Conservation (phyloP, 2,329 filamentous ascomycete species). For the Trichoderma atrobrunneum region DNA sequence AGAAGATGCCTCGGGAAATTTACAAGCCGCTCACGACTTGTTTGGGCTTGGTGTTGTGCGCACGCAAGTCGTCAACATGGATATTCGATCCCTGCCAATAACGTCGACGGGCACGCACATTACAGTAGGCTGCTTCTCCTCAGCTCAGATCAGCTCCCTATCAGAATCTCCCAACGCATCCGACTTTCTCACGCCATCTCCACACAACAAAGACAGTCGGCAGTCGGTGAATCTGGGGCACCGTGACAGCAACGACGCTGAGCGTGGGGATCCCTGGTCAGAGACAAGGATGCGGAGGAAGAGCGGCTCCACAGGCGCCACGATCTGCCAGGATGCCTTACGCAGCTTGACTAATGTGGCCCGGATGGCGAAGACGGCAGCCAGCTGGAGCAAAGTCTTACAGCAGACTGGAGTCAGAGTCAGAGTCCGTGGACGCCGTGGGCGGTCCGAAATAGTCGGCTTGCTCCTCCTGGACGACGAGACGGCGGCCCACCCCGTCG, state of each 20-base stretch:
- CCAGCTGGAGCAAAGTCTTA: neutral
- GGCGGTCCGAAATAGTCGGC: neutral
- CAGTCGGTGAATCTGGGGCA: conserved; percentile 4
- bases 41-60: neutral
- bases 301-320: conserved; percentile 6
- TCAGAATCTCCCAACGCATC: neutral
- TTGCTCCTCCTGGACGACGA: conserved; percentile 1
- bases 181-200: neutral
- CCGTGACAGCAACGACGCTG: neutral
- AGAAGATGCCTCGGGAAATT: conserved; percentile 13
- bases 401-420: neutral
- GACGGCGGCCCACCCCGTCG: neutral
- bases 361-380: neutral
- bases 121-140: neutral
- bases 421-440: neutral
- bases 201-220: neutral
- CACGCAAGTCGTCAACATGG: neutral
- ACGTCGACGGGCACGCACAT: neutral
- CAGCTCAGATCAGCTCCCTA: neutral
- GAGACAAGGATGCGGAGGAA: neutral
- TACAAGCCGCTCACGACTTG: neutral
- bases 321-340: conserved; percentile 10
- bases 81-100: neutral
- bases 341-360: neutral
- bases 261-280: neutral